Base-by-base conservation (phyloP, 768 basidiomycete species). In the Serendipita vermifera region DNA sequence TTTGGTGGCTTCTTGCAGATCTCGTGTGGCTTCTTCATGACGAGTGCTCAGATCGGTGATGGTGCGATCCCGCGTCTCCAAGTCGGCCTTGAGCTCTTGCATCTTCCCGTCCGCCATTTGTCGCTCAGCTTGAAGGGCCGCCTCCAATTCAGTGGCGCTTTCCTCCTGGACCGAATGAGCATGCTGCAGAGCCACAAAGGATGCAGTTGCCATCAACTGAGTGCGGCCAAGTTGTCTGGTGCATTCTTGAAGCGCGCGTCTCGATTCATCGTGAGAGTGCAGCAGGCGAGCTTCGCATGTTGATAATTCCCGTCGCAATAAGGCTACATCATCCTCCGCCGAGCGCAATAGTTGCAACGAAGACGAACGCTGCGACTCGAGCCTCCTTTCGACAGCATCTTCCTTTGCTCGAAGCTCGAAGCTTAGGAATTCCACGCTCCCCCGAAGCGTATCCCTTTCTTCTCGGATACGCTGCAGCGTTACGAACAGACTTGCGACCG, bases 381-480 rank as follows among this genome's bases (percentile, higher is more conserved):
- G 9, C 7, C 22, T 22, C 27, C 27, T 22, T 26, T 22, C n/a
- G 27, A 24, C n/a, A n/a, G 46, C 17, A 5, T 4, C 17, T n/a
- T 51, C 46, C 27, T 51, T 51, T 5, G 46, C 46, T 7, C 24
- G 46, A 7, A 51, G 46, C 46, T 51, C 46, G 32, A 51, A 51
- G 24, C 27, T 51, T 20, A 51, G 46, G 22, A 51, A 51, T 31
- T 51, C 46, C 5, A 51, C 46, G 31, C 46, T 51, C 2, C 46
- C 46, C 9, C 46, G 46, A 15, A 51, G 22, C 29, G 46, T 26
- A 29, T 51, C 46, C 32, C 46, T 20, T 2, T 51, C 46, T n/a
- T 51, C 46, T 29, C 46, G 24, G 46, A 51, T 51, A n/a, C 46
- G 46, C 29, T 51, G 46, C 6, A 51, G 46, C 15, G 22, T 29